A percentile compares a stretch with the other conserved stretches of the same genome.
These are phyloP conservation scores for Cercospora zeina DNA, from an alignment of 2,329 filamentous ascomycete genomes.

Conservation along the genomic window DNA sequence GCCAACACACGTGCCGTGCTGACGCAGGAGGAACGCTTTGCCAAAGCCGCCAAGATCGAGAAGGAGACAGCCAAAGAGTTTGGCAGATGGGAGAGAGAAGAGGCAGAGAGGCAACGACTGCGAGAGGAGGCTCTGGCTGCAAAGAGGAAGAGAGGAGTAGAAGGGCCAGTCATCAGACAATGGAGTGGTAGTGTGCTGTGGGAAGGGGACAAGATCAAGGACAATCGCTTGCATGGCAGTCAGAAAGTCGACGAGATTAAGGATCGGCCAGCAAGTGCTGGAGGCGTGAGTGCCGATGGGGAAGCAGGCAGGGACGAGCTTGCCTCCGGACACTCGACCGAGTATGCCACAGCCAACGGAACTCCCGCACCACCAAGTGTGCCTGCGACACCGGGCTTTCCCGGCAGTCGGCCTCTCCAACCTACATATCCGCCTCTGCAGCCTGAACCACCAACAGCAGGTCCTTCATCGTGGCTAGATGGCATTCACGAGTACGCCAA, in stretches of 20 bases:
- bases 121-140: conserved; percentile 80
- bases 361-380: conserved; percentile 13
- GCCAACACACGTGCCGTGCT: conserved; percentile 77
- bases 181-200: conserved; percentile 91
- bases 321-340: conserved; percentile 10
- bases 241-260: conserved; percentile 34
- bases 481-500: conserved; percentile 50
- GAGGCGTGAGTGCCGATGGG: conserved; percentile 45
- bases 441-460: conserved; percentile 23
- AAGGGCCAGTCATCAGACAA: conserved; percentile 85
- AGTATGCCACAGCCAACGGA: conserved; percentile 14
- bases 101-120: conserved; percentile 84
- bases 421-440: neutral
- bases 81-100: conserved; percentile 91
- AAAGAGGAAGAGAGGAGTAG: conserved; percentile 79
- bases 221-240: conserved; percentile 45
- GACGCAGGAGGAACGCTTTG: conserved; percentile 75
- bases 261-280: conserved; percentile 42
- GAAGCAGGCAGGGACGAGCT: conserved; percentile 4
- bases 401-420: conserved; percentile 18
- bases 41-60: conserved; percentile 61
- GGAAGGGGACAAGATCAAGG: conserved; percentile 71
- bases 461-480: conserved; percentile 42
- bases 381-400: conserved; percentile 22
- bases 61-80: conserved; percentile 77